Evolutionary conservation across 192 early-diverging fungal species (phyloP).

Genomic region (Chytriomyces confervae): DNA sequence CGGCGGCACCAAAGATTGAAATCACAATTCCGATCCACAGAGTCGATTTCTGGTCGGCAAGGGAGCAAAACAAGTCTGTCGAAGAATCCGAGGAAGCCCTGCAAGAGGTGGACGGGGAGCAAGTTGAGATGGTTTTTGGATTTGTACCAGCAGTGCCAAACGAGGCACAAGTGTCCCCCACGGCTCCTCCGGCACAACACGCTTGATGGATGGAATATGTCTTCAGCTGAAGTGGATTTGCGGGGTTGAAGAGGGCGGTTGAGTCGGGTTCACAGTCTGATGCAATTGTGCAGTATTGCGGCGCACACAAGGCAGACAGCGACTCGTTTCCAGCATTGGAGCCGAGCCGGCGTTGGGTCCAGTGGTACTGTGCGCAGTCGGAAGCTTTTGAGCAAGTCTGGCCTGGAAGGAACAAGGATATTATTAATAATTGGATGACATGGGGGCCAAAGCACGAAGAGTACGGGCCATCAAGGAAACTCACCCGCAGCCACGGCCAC

Average conservation of each 20-base stretch:
- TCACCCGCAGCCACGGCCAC: constrained; percentile 6
- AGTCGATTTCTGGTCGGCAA: constrained; percentile 12
- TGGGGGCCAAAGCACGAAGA: neutral
- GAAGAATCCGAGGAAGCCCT: neutral
- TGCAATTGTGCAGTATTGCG: constrained; percentile 32
- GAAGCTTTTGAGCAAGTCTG: constrained; percentile 30
- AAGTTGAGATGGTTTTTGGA: constrained; percentile 13
- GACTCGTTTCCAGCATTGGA: neutral
- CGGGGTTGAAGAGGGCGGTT: constrained; percentile 28
- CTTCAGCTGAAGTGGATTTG: constrained; percentile 24
- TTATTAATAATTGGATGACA: neutral
- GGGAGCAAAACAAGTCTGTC: constrained; percentile 1
- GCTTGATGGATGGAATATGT: constrained; percentile 15
- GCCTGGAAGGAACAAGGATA: neutral
- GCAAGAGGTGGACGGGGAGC: constrained; percentile 2
- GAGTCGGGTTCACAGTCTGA: constrained; percentile 22
- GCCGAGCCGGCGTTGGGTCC: constrained; percentile 11
- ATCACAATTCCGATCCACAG: constrained; percentile 79
- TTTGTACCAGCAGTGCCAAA: neutral
- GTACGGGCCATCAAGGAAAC: neutral
- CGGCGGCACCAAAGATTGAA: constrained; percentile 67
- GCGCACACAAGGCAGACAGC: constrained; percentile 23
- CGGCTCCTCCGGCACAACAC: constrained; percentile 28
- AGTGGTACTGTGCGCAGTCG: constrained; percentile 37
- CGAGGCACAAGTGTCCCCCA: constrained; percentile 13